Percentiles rank a stretch among this genome's conserved stretches.
These are phyloP conservation scores for Hydrangea macrophylla DNA, from an alignment of 148 eudicot species.

Conservation along the genomic window DNA sequence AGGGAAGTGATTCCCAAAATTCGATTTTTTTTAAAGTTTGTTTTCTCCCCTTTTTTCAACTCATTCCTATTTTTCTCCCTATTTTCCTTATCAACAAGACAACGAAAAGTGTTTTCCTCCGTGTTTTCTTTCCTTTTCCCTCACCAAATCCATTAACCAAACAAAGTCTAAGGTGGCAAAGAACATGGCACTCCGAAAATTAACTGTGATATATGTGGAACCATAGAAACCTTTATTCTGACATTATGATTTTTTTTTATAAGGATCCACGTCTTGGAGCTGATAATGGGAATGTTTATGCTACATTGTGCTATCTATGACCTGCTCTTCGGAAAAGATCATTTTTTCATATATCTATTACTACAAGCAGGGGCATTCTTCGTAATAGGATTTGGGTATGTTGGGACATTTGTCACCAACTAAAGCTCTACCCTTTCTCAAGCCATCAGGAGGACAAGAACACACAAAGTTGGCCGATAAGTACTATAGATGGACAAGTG, in stretches of 20 bases:
- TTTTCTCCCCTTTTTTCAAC: too few species aligned
- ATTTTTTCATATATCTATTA: constrained; percentile 36
- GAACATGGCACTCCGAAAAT: background rate
- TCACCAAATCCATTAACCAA: too few species aligned
- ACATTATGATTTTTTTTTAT: constrained; percentile 12
- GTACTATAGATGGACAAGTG: background rate
- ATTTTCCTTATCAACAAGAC: too few species aligned
- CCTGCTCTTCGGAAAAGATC: constrained; percentile 29
- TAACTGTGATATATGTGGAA: background rate
- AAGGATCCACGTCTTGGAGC: constrained; percentile 43
- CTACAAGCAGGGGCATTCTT: constrained; percentile 45
- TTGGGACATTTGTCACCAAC: constrained; percentile 28
- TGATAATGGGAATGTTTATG: constrained; percentile 33
- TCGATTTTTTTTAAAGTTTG: too few species aligned
- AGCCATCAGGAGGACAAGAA: background rate
- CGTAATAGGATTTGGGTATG: constrained; percentile 31
- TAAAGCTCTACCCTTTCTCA: background rate
- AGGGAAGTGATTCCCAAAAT: too few species aligned
- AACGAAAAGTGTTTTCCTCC: too few species aligned
- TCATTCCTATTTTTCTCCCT: too few species aligned
- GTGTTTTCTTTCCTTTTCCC: too few species aligned
- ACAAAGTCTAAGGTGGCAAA: too few species aligned
- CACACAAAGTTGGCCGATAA: background rate
- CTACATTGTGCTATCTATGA: constrained; percentile 32
- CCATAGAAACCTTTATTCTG: background rate